phyloP scores from a whole-genome alignment of 495 filamentous ascomycete species.

The Halenospora varia region DNA sequence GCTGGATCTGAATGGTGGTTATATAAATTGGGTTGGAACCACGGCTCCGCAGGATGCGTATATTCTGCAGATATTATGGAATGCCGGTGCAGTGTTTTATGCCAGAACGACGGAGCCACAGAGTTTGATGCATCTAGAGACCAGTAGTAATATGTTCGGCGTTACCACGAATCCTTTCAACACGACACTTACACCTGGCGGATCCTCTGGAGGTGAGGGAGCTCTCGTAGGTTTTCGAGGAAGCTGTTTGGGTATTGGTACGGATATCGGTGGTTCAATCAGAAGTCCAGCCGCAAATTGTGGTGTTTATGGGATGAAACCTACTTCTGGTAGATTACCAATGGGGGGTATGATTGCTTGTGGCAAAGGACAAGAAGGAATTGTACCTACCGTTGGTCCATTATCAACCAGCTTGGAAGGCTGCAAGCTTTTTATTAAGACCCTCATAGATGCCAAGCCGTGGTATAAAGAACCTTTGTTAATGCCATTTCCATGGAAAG shows the following conservation, averaged over 20 bases:
- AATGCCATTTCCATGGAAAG: slow-evolving; percentile 57
- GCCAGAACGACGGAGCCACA: slow-evolving; percentile 55
- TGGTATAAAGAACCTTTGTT: slow-evolving; percentile 59
- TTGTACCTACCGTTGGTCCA: slow-evolving; percentile 59
- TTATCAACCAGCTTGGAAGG: slow-evolving; percentile 58
- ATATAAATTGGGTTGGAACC: slow-evolving; percentile 40
- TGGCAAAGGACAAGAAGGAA: slow-evolving; percentile 53
- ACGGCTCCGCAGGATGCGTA: slow-evolving; percentile 37
- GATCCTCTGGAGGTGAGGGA: slow-evolving; percentile 63
- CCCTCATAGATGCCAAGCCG: slow-evolving; percentile 52
- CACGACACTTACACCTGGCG: slow-evolving; percentile 51
- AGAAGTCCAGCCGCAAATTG: slow-evolving; percentile 59
- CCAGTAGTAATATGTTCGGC: slow-evolving; percentile 51
- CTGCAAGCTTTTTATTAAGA: slow-evolving; percentile 59
- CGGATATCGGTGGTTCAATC: slow-evolving; percentile 67
- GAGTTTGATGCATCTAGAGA: slow-evolving; percentile 58
- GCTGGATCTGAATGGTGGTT: slow-evolving; percentile 44
- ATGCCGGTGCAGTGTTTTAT: slow-evolving; percentile 46
- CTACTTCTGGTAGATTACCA: slow-evolving; percentile 56
- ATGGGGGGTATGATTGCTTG: slow-evolving; percentile 42
- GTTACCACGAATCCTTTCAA: slow-evolving; percentile 55
- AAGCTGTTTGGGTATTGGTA: slow-evolving; percentile 61
- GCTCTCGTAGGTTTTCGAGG: slow-evolving; percentile 57
- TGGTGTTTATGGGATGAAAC: slow-evolving; percentile 59
- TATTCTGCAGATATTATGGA: slow-evolving; percentile 41